Base-by-base conservation (phyloP, 805 yeast genomes). In the Saturnispora dispora region DNA sequence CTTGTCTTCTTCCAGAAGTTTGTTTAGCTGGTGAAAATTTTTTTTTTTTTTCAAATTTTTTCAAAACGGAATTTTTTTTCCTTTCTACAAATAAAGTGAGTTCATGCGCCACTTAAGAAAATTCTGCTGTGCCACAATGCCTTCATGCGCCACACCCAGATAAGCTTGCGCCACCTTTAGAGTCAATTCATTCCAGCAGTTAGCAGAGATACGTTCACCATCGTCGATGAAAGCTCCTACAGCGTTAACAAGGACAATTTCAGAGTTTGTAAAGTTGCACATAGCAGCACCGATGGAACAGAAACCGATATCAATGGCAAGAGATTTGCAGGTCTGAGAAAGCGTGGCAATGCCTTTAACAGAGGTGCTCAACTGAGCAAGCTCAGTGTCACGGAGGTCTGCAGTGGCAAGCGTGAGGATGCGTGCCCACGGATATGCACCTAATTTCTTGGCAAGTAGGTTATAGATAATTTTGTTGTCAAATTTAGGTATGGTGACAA, bases 391-490 rank as follows among this genome's bases (percentile, higher is more conserved):
- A 11, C 17, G 28, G 17, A 47, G 40, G 17, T 35, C 20, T 27
- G 50, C 44, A 13, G 51, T 48, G 7, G 27, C 47, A 17, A 48
- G 13, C 5, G 47, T 20, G 4, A 32, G 8, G 11, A 42, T 23
- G 5, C 17, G 17, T 20, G 17, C 23, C 20, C 36, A 48, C 1
- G 22, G 18, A 17, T 20, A 11, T 20, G 9, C 22, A 15, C 27
- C 15, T 3, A 45, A 5, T 11, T 46, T 35, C 23, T 46, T 52
- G 1, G 66, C 53, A 5, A 63, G 17, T 3, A 59, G 41, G 45
- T 65, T 62, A 55, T 64, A 64, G 22, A 60, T 55, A 30, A 57
- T 39, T 36, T 57, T 60, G 53, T 60, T 57, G 30, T 53, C 52
- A 52, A 63, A 57, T 13, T 32, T 44, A 1, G 68, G 68, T 3